A percentile compares a stretch with the other conserved stretches of the same genome.
These are phyloP conservation scores for Fulvia fulva DNA, from an alignment of 2,329 filamentous ascomycete genomes.

Conservation along the genomic window DNA sequence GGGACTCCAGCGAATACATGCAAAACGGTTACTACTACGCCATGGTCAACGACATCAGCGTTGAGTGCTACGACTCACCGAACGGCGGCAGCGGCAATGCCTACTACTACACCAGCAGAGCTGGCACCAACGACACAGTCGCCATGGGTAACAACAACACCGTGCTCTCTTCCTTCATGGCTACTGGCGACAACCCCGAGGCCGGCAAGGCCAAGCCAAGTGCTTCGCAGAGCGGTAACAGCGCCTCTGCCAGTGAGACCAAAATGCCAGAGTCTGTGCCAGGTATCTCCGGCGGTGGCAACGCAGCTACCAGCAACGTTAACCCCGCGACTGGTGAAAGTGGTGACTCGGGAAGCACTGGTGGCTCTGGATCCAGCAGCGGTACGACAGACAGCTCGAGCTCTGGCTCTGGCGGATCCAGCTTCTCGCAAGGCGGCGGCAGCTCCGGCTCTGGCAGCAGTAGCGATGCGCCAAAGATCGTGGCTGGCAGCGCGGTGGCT, in stretches of 20 bases:
- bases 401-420: slow-evolving; percentile 21
- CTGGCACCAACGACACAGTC: slow-evolving; percentile 72
- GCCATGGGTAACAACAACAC: slow-evolving; percentile 70
- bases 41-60: slow-evolving; percentile 68
- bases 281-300: slow-evolving; percentile 42
- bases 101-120: slow-evolving; percentile 68
- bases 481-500: slow-evolving; percentile 36
- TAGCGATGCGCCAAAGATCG: slow-evolving; percentile 30
- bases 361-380: slow-evolving; percentile 26
- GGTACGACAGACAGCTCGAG: slow-evolving; percentile 16
- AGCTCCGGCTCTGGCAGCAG: slow-evolving; percentile 28
- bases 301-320: slow-evolving; percentile 1
- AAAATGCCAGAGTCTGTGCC: slow-evolving; percentile 48
- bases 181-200: slow-evolving; percentile 69
- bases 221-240: slow-evolving; percentile 26
- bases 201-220: slow-evolving; percentile 36
- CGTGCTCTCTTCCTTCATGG: slow-evolving; percentile 71
- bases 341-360: slow-evolving; percentile 10
- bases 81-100: slow-evolving; percentile 61
- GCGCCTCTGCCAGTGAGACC: slow-evolving; percentile 27
- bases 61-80: slow-evolving; percentile 85
- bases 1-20: slow-evolving; percentile 71
- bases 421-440: slow-evolving; percentile 27
- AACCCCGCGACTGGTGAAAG: background rate
- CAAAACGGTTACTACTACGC: slow-evolving; percentile 88